These are phyloP conservation scores for Suillus paluster DNA, from an alignment of 768 basidiomycete genomes.

Conservation along the genomic window DNA sequence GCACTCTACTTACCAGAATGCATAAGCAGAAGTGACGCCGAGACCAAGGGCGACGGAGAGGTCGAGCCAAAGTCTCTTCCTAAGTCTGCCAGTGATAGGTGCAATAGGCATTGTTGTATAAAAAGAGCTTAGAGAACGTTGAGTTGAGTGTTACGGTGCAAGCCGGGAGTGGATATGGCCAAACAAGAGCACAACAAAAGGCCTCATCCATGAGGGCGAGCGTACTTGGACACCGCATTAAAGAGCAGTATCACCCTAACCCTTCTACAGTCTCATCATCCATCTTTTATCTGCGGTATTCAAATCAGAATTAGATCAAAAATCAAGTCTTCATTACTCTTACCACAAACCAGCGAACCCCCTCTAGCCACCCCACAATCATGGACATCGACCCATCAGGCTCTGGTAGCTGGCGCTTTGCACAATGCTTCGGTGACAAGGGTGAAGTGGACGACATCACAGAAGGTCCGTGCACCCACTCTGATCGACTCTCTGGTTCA, in stretches of 20 bases:
- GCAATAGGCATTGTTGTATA: constrained; percentile 70
- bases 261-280: not conserved
- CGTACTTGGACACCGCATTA: constrained; percentile 20
- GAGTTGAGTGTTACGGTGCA: constrained; percentile 30
- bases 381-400: constrained; percentile 88
- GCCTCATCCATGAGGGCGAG: constrained; percentile 10
- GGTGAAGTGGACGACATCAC: constrained; percentile 99
- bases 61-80: constrained; percentile 92
- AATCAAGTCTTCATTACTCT: constrained; percentile 6
- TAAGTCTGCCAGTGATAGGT: constrained; percentile 92
- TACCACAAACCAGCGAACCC: constrained; percentile 7
- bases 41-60: constrained; percentile 75
- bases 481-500: constrained; percentile 26
- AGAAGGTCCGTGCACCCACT: constrained; percentile 68
- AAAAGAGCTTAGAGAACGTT: too few species aligned
- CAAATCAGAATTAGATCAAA: constrained; percentile 13
- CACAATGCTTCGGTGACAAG: constrained; percentile 99
- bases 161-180: constrained; percentile 30
- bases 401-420: constrained; percentile 96
- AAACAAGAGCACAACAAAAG: constrained; percentile 38
- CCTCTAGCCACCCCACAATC: constrained; percentile 34
- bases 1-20: constrained; percentile 71
- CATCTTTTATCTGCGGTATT: not conserved
- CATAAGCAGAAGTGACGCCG: constrained; percentile 74
- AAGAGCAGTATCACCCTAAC: constrained; percentile 1